phyloP scores from a whole-genome alignment of 2,329 filamentous ascomycete species.

The Claviceps fusiformis region DNA sequence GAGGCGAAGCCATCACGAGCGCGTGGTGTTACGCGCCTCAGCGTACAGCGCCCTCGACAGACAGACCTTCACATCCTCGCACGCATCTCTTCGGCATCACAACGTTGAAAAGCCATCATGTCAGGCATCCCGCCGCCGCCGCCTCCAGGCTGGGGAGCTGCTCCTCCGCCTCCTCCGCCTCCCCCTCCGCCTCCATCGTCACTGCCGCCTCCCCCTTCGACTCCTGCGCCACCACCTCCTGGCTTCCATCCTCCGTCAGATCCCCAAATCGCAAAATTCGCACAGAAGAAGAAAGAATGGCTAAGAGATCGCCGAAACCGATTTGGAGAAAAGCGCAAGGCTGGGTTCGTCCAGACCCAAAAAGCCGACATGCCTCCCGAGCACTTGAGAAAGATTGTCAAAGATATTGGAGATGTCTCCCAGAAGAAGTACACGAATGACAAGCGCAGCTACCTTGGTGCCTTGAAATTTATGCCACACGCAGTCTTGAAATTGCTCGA shows the following conservation, averaged over 20 bases:
- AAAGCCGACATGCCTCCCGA: conserved; percentile 98
- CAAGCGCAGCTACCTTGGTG: conserved; percentile 94
- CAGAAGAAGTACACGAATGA: conserved; percentile 99
- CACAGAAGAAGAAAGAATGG: conserved; percentile 99
- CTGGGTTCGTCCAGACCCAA: conserved; percentile 91
- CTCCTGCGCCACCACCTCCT: conserved; percentile 46
- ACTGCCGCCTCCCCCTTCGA: conserved; percentile 42
- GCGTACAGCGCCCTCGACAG: conserved; percentile 19
- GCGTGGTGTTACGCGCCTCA: conserved; percentile 22
- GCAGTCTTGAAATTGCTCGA: conserved; percentile 92
- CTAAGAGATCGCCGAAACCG: conserved; percentile 78
- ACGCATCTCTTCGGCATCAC: conserved; percentile 9
- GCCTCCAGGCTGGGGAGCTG: conserved; percentile 41
- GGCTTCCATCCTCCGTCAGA: conserved; percentile 71
- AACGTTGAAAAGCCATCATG: conserved; percentile 27
- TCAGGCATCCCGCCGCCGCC: conserved; percentile 41
- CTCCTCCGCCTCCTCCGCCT: conserved; percentile 43
- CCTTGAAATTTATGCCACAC: conserved; percentile 98
- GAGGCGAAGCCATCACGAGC: conserved; percentile 11
- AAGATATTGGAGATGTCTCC: conserved; percentile 96
- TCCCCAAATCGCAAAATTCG: conserved; percentile 82
- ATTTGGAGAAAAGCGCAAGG: conserved; percentile 94
- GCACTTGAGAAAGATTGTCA: conserved; percentile 95
- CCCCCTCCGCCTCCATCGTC: conserved; percentile 40
- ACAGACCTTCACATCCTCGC: conserved; percentile 13